Evolutionary conservation across 805 yeast genomes (phyloP), one percentile per base, ranked within the genome.

Genomic region (Metschnikowia anglica): DNA sequence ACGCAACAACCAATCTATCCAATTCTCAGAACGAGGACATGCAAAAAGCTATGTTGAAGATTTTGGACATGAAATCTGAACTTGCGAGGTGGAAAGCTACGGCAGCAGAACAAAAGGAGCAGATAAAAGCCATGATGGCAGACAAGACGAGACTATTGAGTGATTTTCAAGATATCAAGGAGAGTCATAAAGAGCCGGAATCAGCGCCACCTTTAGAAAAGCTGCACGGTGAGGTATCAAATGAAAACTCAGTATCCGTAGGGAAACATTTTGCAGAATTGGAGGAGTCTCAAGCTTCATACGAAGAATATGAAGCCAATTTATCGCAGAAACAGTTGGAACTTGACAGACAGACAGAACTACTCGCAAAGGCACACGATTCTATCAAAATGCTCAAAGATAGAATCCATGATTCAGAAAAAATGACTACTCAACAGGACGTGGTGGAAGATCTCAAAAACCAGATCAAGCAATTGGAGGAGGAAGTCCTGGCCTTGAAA

Each of bases 271-370:
- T 13, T 6, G 31, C 31, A 15, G 41, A 42, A 15, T 37, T 30
- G 37, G 41, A 43, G 19, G 20, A 28, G 12, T 9, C 30, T 4
- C 30, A 34, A 4, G 29, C 37, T 27, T 3, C 28, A 34, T 15
- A 44, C 30, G 38, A 35, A 27, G 39, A 40, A 34, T 21, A 32
- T 0, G 33, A 39, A 29, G 23, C 18, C 4, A 28, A 18, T 11
- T 20, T 33, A n/a, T 15, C 31, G 8, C 36, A 31, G 24, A 31
- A 25, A 1, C 31, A 24, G 10, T 9, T 17, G 13, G 41, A 38
- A 19, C 31, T 38, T 18, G 36, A 15, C 5, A 24, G n/a, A 12
- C 35, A 30, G 31, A 25, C 23, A 6, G 31, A 31, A 11, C 4
- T 18, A 9, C 41, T 38, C 26, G 31, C 23, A 24, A n/a, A 15